Base-by-base conservation (phyloP, 352 stramenopile genomes). In the Pythium chondricola region DNA sequence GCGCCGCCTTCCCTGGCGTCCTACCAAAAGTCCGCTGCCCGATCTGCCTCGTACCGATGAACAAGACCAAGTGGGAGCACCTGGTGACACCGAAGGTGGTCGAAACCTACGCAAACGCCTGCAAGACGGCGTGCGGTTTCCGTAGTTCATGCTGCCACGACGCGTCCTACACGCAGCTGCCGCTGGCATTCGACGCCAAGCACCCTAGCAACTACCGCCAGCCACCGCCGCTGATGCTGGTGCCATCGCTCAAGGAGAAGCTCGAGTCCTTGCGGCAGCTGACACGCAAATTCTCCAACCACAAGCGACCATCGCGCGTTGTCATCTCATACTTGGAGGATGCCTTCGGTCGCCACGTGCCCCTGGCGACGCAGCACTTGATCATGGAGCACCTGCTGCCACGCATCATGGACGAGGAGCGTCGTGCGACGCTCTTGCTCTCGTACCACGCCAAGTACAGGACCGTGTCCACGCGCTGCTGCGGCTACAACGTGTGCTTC, bases 111-210 rank as follows among this genome's bases (percentile, higher is more conserved):
- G 17, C n/a, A 3, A 21, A 29, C 10, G 43, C 48, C 7, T 63
- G 53, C 35, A 20, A 41, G 8, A 39, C 9, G 8, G 52, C 58
- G n/a, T 66, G 58, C 33, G 57, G 52, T 11, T 56, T 62, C 43
- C 47, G 52, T 31, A 49, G 40, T 7, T 47, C 58, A 25, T 66
- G 58, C 48, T 66, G 58, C 48, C 52, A 66, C 48, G 20, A 66
- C 26, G 9, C 40, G 5, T 11, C 20, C 6, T 63, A 63, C 46
- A 56, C 43, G 11, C 59, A 67, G 6, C 29, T 66, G 33, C 58
- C 58, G 10, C 22, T 24, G 2, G 41, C 24, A 6, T 25, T 41
- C 1, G 35, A 33, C 11, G 30, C 41, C 2, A 43, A 29, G 21
- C 16, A 47, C 2, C 18, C 29, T 8, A 6, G 1, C 14, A 47